Base-by-base conservation (phyloP, 139 green algal species). In the Choricystis sp. region DNA sequence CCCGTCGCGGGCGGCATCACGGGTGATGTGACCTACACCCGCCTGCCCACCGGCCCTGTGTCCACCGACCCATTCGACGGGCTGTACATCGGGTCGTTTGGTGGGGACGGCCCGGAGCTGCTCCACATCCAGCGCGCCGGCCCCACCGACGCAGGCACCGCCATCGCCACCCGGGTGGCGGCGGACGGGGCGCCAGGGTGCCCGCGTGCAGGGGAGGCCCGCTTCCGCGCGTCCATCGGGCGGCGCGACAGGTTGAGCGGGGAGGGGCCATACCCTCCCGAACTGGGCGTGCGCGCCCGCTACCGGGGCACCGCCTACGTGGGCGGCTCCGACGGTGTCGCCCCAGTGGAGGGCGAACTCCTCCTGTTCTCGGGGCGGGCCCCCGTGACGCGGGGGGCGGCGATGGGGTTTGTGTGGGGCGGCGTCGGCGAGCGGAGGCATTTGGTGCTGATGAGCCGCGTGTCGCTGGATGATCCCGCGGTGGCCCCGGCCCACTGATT, bases 291-390 rank as follows among this genome's bases (percentile, higher is more conserved):
- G 25, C 55, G 68, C 19, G 78, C 67, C 19, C 72, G 80, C 26
- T 94, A 88, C 73, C 75, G 75, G 49, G 87, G 85, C 22, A 60
- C 87, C 69, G 87, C 87, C 21, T 74, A 77, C 49, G 69, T 96
- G 0, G 87, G 86, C 40, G 69, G 72, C 30, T 73, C 63, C 61
- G 27, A 25, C 24, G 28, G 49, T 26, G 19, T 48, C 28, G 72
- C 65, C 52, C 96, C 90, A 89, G 85, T 96, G 23, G 83, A 95
- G 3, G 90, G 90, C 21, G 90, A 97, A 77, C 83, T 97, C 63
- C 74, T 97, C 29, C 52, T 80, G 40, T 86, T 97, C 30, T 62
- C 70, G 26, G 59, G 49, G n/a, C 63, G 65, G 58, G 73, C 29
- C 62, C 80, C 52, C 66, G 71, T 57, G 59, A 69, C 70, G 1